Percentiles rank a stretch among this genome's conserved stretches.
Evolutionary conservation across 129 eudicot genomes (phyloP).

Genomic region (Pittosporum tobira): DNA sequence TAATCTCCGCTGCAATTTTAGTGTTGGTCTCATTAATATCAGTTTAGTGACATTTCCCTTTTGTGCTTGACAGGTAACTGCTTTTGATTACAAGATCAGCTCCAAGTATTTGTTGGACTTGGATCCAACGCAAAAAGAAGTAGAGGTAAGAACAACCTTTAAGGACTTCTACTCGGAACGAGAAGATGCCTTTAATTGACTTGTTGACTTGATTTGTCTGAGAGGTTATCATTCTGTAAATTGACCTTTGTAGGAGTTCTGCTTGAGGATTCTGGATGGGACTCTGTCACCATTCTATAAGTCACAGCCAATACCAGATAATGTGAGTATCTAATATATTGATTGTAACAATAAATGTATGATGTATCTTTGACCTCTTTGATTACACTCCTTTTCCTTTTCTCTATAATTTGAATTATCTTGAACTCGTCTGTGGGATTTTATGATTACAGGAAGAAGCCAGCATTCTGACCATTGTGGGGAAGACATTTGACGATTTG

Average conservation of each 20-base stretch:
- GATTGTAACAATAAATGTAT: neutral
- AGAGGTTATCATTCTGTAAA: constrained; percentile 1
- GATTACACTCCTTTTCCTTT: neutral
- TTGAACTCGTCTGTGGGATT: neutral
- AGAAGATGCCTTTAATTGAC: constrained; percentile 4
- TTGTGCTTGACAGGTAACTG: constrained; percentile 45
- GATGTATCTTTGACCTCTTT: neutral
- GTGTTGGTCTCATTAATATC: neutral
- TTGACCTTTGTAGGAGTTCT: constrained; percentile 50
- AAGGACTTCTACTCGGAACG: neutral
- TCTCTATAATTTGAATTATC: neutral
- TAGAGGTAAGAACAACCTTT: constrained; percentile 36
- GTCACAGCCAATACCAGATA: constrained; percentile 81
- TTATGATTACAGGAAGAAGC: constrained; percentile 46
- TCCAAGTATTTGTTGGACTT: constrained; percentile 71
- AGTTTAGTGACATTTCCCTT: neutral
- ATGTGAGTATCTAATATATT: constrained; percentile 42
- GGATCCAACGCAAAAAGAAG: constrained; percentile 46
- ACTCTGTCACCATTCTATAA: constrained; percentile 48
- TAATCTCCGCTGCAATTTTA: neutral
- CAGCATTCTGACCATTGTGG: constrained; percentile 59
- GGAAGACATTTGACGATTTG: constrained; percentile 76
- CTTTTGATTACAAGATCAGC: constrained; percentile 76
- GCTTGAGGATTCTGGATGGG: constrained; percentile 53
- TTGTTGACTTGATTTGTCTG: constrained; percentile 16